Percentiles rank a stretch among this genome's conserved stretches.
phyloP scores from a whole-genome alignment of 352 stramenopile genomes.

The Pythium aquatile region DNA sequence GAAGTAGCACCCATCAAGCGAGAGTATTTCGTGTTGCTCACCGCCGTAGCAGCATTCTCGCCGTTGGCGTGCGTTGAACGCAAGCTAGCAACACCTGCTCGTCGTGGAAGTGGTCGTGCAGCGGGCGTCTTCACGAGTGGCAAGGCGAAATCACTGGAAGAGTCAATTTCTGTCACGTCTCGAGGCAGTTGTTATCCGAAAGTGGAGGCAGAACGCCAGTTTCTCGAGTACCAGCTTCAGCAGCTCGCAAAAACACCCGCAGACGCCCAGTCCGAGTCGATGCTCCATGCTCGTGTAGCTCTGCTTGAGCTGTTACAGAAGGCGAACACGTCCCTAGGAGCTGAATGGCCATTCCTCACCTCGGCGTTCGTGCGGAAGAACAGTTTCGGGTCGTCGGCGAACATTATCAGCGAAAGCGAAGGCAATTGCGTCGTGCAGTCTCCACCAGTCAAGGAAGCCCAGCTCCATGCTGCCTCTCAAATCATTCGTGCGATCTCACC shows the following conservation, averaged over 20 bases:
- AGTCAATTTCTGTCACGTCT: constrained; percentile 41
- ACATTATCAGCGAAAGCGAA: constrained; percentile 13
- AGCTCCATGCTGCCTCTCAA: constrained; percentile 31
- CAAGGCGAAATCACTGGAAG: constrained; percentile 27
- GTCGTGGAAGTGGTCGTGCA: constrained; percentile 16
- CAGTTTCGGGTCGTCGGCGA: constrained; percentile 26
- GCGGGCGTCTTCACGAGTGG: constrained; percentile 22
- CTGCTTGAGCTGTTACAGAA: constrained; percentile 34
- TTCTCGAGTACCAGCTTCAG: constrained; percentile 40
- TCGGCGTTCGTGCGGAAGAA: constrained; percentile 19
- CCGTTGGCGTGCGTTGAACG: constrained; percentile 43
- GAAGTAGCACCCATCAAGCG: constrained; percentile 6
- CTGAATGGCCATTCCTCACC: constrained; percentile 33
- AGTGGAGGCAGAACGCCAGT: constrained; percentile 41
- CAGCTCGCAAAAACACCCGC: constrained; percentile 14
- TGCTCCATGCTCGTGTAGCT: constrained; percentile 26
- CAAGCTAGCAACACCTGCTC: constrained; percentile 14
- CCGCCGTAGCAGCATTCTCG: constrained; percentile 36
- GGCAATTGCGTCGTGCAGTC: not conserved
- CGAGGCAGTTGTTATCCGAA: constrained; percentile 29
- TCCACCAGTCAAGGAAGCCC: constrained; percentile 17
- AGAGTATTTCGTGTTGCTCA: constrained; percentile 41
- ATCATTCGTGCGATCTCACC: constrained; percentile 39
- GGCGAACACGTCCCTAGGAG: constrained; percentile 21
- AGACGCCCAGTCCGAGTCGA: constrained; percentile 12